These are phyloP conservation scores for Coleophoma cylindrospora DNA, from an alignment of 2,329 filamentous ascomycete genomes.

Conservation along the genomic window DNA sequence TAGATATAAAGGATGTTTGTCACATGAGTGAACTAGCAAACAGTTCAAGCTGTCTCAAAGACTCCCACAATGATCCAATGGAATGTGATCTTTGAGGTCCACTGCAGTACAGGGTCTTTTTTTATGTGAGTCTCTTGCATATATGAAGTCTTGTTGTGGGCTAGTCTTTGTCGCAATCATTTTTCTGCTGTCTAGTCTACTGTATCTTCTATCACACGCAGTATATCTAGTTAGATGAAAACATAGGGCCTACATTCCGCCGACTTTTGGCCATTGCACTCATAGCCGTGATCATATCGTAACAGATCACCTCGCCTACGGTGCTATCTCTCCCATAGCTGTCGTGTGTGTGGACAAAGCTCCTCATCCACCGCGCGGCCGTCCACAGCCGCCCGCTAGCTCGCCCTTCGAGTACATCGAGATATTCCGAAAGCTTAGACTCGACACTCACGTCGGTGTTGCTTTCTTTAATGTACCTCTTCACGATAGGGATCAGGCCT, in stretches of 20 bases:
- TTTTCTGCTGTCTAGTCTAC: no score
- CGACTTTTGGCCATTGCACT: constrained; percentile 56
- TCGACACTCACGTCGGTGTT: constrained; percentile 95
- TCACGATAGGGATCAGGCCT: constrained; percentile 87
- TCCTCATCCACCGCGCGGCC: constrained; percentile 84
- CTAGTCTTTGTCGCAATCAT: no score
- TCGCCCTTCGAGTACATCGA: constrained; percentile 78
- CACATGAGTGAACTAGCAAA: no score
- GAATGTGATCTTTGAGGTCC: no score
- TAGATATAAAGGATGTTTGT: no score
- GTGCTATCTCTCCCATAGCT: constrained; percentile 78
- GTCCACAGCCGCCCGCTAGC: constrained; percentile 88
- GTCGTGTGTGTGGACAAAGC: constrained; percentile 73
- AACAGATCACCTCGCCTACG: constrained; percentile 71
- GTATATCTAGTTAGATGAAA: no score
- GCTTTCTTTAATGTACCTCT: constrained; percentile 90
- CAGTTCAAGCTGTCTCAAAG: no score
- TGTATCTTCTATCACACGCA: no score
- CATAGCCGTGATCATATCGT: constrained; percentile 78
- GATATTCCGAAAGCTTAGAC: constrained; percentile 83
- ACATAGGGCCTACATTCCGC: neutral
- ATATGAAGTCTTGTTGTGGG: no score
- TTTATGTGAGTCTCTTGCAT: no score
- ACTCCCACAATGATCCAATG: no score
- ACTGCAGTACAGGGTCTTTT: no score